Base-by-base conservation (phyloP, 2,329 filamentous ascomycete species). In the Trichophyton schoenleinii region DNA sequence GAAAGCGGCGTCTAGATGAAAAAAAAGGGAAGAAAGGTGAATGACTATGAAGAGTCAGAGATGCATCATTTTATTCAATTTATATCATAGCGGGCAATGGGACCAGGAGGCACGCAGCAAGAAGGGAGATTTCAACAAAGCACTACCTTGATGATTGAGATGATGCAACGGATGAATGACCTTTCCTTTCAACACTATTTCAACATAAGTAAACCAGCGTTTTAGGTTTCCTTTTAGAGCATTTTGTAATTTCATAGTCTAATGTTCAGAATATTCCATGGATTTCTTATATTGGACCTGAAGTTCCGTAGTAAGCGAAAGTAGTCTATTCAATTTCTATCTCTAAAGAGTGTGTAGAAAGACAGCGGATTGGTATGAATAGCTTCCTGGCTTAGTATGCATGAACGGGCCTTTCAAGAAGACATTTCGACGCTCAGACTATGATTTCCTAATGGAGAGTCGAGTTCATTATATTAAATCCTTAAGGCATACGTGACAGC, bases 61-160 rank as follows among this genome's bases (percentile, higher is more conserved):
- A 36, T 55, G 52, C 52, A 55, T 55, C 52, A 55, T 55, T 55
- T 55, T 34, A 34, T 55, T 18, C 28, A 38, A 36, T 55, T 31
- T 55, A 55, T 55, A 55, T 55, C 28, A 55, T 55, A 25, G 52
- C 52, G 52, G 28, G 52, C 52, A 55, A 55, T 18, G 52, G 52
- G 28, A 15, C 46, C 9, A 15, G 52, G 52, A 55, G 52, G 52
- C 31, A n/a, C 52, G 52, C 52, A 55, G 34, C 52, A 22, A 58
- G 22, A 58, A 44, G 55, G 41, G 7, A 58, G 34, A 44, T 58
- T 58, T 58, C 55, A 58, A 58, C 55, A 58, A 58, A 58, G 22
- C 41, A 55, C 52, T 55, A 58, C 36, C 55, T 58, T 58, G 55
- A 58, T 44, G 55, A 58, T 58, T 42, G 41, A n/a, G 36, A 58